Conservation (phyloP, 176 grass and related monocot species). For the Aegilops tauschii region DNA sequence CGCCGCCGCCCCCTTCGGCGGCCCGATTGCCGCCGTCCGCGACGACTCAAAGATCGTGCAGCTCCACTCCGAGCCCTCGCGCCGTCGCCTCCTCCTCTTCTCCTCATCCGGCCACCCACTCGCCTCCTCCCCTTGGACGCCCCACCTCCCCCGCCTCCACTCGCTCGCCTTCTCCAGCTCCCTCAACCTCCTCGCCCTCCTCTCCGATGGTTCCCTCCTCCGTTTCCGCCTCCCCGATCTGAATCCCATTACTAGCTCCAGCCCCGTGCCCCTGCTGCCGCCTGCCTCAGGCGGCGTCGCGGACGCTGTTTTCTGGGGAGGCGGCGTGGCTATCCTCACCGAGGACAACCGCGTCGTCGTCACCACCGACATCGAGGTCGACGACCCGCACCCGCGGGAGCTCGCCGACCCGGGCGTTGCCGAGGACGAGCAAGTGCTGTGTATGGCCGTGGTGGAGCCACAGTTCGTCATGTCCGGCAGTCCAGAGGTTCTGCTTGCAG, state of each 20-base stretch:
- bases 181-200: slow-evolving; percentile 66
- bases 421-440: slow-evolving; percentile 66
- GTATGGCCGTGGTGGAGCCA: slow-evolving; percentile 81
- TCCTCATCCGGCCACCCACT: slow-evolving; percentile 61
- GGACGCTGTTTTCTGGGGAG: slow-evolving; percentile 88
- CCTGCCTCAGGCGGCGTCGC: slow-evolving; percentile 64
- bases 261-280: slow-evolving; percentile 45
- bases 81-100: slow-evolving; percentile 88
- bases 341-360: slow-evolving; percentile 60
- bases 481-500: slow-evolving; percentile 81
- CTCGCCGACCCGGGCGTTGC: slow-evolving; percentile 72
- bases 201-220: slow-evolving; percentile 84
- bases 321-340: slow-evolving; percentile 69
- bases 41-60: slow-evolving; percentile 99
- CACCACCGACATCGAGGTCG: slow-evolving; percentile 34
- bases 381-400: slow-evolving; percentile 60
- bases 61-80: slow-evolving; percentile 84
- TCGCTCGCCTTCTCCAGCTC: slow-evolving; percentile 86
- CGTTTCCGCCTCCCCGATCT: slow-evolving; percentile 65
- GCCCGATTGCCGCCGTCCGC: slow-evolving; percentile 87
- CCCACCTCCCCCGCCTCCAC: slow-evolving; percentile 65
- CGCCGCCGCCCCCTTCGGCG: slow-evolving; percentile 70
- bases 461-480: slow-evolving; percentile 89
- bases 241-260: slow-evolving; percentile 55
- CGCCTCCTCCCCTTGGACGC: slow-evolving; percentile 76